A percentile compares a stretch with the other conserved stretches of the same genome.
Conservation (phyloP, 495 filamentous ascomycete species). For the Trichoderma gamsii region DNA sequence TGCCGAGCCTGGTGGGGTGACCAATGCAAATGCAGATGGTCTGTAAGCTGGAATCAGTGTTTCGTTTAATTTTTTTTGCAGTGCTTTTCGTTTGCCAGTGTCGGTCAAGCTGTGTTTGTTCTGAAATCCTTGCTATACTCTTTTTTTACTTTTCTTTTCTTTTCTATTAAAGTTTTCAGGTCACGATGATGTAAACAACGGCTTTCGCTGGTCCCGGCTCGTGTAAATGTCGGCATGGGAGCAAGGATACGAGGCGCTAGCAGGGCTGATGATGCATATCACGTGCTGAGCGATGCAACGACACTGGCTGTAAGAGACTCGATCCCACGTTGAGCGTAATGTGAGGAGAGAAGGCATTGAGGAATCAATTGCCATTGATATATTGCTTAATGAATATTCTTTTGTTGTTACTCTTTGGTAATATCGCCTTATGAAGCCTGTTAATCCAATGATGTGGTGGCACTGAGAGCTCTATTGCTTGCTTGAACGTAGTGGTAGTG, state of each 20-base stretch:
- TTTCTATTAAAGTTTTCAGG: not conserved
- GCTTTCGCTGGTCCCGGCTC: not conserved
- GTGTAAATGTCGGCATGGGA: too few relatives aligned
- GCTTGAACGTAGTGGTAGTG: too few relatives aligned
- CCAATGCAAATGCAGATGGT: not conserved
- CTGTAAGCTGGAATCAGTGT: not conserved
- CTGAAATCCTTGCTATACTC: not conserved
- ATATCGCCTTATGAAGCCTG: too few relatives aligned
- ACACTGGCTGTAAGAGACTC: not conserved
- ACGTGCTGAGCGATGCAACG: not conserved
- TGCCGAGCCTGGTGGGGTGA: not conserved
- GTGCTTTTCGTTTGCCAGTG: not conserved
- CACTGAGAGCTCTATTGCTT: too few relatives aligned
- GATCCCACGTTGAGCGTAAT: not conserved
- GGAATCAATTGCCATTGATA: not conserved
- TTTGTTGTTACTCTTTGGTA: too few relatives aligned
- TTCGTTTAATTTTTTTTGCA: not conserved
- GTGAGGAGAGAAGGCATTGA: not conserved
- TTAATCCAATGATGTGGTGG: too few relatives aligned
- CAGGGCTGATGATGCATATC: not conserved
- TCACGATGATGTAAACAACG: constrained; percentile 12
- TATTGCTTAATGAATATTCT: too few relatives aligned
- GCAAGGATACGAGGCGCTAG: constrained; percentile 4
- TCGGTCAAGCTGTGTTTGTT: too few relatives aligned
- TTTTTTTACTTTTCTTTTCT: not conserved